Evolutionary conservation across 2,329 filamentous ascomycete genomes (phyloP).

Genomic region (Aspergillus ibericus): DNA sequence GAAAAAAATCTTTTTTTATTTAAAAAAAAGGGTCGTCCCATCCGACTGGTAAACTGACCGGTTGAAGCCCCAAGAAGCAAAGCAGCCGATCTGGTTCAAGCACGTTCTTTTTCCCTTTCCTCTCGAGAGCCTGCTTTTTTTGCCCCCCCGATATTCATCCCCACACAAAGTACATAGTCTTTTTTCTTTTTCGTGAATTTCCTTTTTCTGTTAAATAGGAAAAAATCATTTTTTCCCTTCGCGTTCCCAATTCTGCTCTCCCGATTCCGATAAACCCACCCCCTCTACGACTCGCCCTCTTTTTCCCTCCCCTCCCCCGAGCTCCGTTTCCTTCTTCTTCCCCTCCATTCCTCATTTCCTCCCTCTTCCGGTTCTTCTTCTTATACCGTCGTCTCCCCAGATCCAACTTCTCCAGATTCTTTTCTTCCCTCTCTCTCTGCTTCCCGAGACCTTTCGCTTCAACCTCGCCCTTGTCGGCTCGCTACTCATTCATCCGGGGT

Average conservation of each 20-base stretch:
- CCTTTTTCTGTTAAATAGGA: slow-evolving; percentile 17
- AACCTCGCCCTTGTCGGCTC: slow-evolving; percentile 14
- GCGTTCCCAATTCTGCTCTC: slow-evolving; percentile 19
- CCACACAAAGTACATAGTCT: slow-evolving; percentile 24
- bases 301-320: slow-evolving; percentile 27
- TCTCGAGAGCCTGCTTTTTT: slow-evolving; percentile 16
- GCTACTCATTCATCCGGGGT: slow-evolving; percentile 1
- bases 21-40: slow-evolving; percentile 11
- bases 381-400: slow-evolving; percentile 29
- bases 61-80: slow-evolving; percentile 21
- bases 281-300: slow-evolving; percentile 20
- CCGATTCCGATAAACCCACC: slow-evolving; percentile 28
- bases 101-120: slow-evolving; percentile 25
- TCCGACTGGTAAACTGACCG: slow-evolving; percentile 15
- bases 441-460: slow-evolving; percentile 21
- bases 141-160: slow-evolving; percentile 34
- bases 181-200: slow-evolving; percentile 19
- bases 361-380: slow-evolving; percentile 26
- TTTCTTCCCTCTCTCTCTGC: slow-evolving; percentile 18
- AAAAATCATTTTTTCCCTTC: slow-evolving; percentile 13
- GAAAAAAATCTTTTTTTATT: neutral
- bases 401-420: slow-evolving; percentile 30
- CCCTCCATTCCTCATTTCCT: slow-evolving; percentile 22
- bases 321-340: slow-evolving; percentile 27
- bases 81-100: slow-evolving; percentile 25